These are phyloP conservation scores for Talaromyces islandicus DNA, from an alignment of 2,329 filamentous ascomycete species.

Conservation along the genomic window DNA sequence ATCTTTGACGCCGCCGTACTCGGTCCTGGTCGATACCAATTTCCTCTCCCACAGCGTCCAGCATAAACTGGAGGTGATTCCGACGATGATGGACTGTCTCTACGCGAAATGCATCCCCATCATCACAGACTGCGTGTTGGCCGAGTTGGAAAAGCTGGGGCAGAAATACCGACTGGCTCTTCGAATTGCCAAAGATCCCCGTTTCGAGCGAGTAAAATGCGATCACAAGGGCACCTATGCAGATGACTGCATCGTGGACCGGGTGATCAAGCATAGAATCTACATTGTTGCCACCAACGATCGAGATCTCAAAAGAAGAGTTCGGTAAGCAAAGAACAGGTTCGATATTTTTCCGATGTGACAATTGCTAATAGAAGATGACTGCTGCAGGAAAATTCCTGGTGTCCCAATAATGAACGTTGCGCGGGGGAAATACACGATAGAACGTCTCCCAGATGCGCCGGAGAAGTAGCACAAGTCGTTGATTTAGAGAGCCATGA, in stretches of 20 bases:
- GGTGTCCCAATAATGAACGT: conserved; percentile 68
- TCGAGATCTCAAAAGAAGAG: conserved; percentile 72
- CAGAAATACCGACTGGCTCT: conserved; percentile 82
- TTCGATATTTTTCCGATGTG: neutral
- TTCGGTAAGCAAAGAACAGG: conserved; percentile 43
- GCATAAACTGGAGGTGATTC: conserved; percentile 79
- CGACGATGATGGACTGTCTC: conserved; percentile 88
- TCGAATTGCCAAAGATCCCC: conserved; percentile 78
- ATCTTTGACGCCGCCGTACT: conserved; percentile 77
- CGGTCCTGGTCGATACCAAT: conserved; percentile 78
- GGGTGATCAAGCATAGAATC: conserved; percentile 66
- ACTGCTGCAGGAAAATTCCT: conserved; percentile 57
- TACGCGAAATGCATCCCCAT: conserved; percentile 87
- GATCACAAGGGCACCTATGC: conserved; percentile 86
- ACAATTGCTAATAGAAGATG: neutral
- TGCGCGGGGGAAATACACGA: conserved; percentile 84
- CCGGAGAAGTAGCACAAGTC: conserved; percentile 7
- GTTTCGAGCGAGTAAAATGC: conserved; percentile 80
- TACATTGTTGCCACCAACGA: conserved; percentile 69
- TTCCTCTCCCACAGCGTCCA: conserved; percentile 88
- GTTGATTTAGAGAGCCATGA: neutral
- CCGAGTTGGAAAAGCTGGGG: conserved; percentile 83
- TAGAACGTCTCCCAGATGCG: conserved; percentile 79
- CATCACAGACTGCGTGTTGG: conserved; percentile 77
- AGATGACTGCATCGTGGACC: conserved; percentile 76